phyloP scores from a whole-genome alignment of 108 stramenopile species.

The Stephanodiscus minutulus region DNA sequence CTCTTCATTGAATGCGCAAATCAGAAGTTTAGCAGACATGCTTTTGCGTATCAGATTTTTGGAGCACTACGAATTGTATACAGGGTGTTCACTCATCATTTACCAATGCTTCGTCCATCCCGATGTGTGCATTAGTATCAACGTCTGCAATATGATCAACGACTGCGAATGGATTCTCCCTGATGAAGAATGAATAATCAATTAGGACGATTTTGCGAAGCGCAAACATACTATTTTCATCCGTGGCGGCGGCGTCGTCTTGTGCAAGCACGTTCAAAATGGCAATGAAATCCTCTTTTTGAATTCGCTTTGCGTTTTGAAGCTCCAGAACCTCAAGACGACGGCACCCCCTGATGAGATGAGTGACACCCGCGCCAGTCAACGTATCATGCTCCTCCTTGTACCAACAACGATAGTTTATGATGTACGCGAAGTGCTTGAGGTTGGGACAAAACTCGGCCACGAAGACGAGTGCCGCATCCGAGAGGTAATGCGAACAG shows the following conservation, averaged over 20 bases:
- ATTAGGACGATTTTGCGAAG: constrained; percentile 16
- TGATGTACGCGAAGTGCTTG: constrained; percentile 22
- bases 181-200: constrained; percentile 14
- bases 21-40: no score
- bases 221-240: background rate
- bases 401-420: background rate
- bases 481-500: no score
- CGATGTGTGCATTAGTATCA: no score
- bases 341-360: constrained; percentile 19
- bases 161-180: constrained; percentile 9
- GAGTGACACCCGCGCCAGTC: constrained; percentile 18
- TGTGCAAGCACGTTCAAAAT: constrained; percentile 16
- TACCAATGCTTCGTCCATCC: no score
- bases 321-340: constrained; percentile 30
- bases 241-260: background rate
- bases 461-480: constrained; percentile 5
- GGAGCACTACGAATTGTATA: no score
- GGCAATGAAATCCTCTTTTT: constrained; percentile 1
- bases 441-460: constrained; percentile 25
- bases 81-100: no score
- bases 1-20: no score
- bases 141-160: background rate
- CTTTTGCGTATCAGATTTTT: no score
- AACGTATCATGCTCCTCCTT: background rate
- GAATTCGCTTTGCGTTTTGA: background rate